Evolutionary conservation across 352 stramenopile species (phyloP).

Genomic region (Aphanomyces stellatus): DNA sequence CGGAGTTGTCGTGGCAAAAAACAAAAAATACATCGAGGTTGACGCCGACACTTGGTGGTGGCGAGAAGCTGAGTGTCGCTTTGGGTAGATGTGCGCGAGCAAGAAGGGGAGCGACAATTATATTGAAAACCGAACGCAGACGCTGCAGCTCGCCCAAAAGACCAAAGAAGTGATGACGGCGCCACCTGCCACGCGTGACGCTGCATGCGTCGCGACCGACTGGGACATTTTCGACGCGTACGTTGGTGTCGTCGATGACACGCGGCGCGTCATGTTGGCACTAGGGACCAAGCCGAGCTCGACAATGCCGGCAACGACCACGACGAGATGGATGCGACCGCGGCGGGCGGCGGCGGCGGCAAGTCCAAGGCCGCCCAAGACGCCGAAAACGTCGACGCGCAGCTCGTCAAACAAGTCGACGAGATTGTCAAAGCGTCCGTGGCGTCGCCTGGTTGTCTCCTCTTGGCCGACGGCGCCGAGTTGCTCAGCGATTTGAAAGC

Average conservation of each 20-base stretch:
- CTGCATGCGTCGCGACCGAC: conserved; percentile 57
- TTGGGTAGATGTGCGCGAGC: conserved; percentile 32
- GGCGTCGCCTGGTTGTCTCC: conserved; percentile 61
- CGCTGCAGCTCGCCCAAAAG: conserved; percentile 65
- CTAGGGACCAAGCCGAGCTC: conserved; percentile 10
- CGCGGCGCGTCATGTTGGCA: background rate
- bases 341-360: background rate
- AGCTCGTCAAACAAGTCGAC: conserved; percentile 64
- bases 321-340: conserved; percentile 22
- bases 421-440: conserved; percentile 69
- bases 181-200: conserved; percentile 62
- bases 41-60: background rate
- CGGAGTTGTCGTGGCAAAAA: conserved; percentile 33
- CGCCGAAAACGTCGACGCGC: conserved; percentile 31
- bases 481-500: conserved; percentile 61
- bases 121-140: conserved; percentile 52
- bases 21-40: conserved; percentile 48
- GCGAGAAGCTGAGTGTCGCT: background rate
- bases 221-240: conserved; percentile 84
- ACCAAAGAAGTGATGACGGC: conserved; percentile 78
- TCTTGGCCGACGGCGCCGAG: conserved; percentile 63
- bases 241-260: background rate
- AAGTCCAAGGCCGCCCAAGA: conserved; percentile 20
- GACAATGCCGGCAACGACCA: conserved; percentile 25
- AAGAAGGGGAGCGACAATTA: conserved; percentile 80